These are phyloP conservation scores for Populus tremula DNA, from an alignment of 345 rosid species.

Conservation along the genomic window DNA sequence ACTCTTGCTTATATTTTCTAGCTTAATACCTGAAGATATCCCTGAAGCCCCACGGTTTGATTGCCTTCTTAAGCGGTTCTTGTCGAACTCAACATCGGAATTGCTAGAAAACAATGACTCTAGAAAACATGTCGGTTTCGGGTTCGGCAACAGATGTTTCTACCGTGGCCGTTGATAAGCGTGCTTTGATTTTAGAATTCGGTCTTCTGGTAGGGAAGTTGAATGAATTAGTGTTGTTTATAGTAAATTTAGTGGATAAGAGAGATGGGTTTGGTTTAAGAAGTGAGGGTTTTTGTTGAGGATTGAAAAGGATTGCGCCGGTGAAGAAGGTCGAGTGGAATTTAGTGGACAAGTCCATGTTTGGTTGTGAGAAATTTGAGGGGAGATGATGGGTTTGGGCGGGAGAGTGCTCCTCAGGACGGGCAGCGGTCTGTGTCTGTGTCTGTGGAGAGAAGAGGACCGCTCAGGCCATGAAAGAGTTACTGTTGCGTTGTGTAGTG, in stretches of 20 bases:
- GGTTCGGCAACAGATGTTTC: conserved; percentile 44
- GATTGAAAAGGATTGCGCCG: neutral
- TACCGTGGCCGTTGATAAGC: conserved; percentile 49
- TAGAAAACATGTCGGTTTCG: conserved; percentile 52
- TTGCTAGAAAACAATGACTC: conserved; percentile 63
- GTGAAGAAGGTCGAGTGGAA: neutral
- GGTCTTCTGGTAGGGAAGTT: conserved; percentile 19
- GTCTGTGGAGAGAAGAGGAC: neutral
- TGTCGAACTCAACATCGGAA: conserved; percentile 32
- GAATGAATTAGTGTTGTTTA: neutral
- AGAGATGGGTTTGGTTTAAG: neutral
- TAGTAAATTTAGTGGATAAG: neutral
- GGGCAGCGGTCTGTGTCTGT: neutral
- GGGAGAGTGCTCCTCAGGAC: neutral
- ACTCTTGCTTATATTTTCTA: conserved; percentile 73
- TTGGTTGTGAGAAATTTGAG: neutral
- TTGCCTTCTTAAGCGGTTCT: conserved; percentile 35
- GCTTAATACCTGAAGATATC: conserved; percentile 81
- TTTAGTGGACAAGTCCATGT: neutral
- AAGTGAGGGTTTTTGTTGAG: neutral
- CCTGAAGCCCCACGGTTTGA: conserved; percentile 60
- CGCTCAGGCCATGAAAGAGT: neutral
- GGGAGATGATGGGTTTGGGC: neutral
- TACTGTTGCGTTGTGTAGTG: neutral
- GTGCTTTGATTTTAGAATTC: conserved; percentile 30